phyloP scores from a whole-genome alignment of 2,329 filamentous ascomycete genomes.

The Penicillium sp. region DNA sequence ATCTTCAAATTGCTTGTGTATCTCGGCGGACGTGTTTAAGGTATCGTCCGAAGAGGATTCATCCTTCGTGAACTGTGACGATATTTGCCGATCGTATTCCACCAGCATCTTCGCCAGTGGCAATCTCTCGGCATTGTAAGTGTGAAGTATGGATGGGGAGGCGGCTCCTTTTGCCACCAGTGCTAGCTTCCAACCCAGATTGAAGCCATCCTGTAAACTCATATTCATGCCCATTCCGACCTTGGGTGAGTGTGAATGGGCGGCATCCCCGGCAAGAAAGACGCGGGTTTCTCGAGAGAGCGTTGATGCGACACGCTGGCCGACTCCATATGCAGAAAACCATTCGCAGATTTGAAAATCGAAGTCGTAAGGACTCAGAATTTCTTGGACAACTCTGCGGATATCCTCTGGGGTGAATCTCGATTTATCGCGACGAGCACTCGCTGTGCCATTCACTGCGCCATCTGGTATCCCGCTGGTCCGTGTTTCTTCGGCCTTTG shows the following conservation, averaged over 20 bases:
- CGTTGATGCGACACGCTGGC: not conserved
- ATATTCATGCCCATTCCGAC: constrained; percentile 62
- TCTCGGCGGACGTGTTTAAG: not conserved
- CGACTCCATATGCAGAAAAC: not conserved
- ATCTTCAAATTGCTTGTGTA: not conserved
- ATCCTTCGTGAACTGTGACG: not conserved
- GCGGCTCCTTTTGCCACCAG: constrained; percentile 50
- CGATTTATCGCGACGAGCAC: not conserved
- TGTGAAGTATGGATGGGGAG: constrained; percentile 46
- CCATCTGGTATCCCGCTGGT: not conserved
- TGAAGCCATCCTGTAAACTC: constrained; percentile 59
- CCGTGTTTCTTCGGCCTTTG: not conserved
- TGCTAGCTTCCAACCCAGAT: constrained; percentile 61
- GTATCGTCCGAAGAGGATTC: not conserved
- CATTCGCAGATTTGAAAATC: not conserved
- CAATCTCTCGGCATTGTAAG: constrained; percentile 46
- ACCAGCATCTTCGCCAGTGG: not conserved
- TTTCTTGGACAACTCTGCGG: not conserved
- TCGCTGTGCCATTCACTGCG: not conserved
- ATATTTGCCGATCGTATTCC: not conserved
- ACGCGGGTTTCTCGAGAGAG: not conserved
- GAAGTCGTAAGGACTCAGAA: not conserved
- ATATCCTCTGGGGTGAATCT: not conserved
- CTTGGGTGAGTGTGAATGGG: constrained; percentile 65
- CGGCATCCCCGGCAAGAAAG: constrained; percentile 14